Evolutionary conservation across 2,329 filamentous ascomycete genomes (phyloP), one percentile per base, ranked within the genome.

Genomic region (Microdochium nivale): DNA sequence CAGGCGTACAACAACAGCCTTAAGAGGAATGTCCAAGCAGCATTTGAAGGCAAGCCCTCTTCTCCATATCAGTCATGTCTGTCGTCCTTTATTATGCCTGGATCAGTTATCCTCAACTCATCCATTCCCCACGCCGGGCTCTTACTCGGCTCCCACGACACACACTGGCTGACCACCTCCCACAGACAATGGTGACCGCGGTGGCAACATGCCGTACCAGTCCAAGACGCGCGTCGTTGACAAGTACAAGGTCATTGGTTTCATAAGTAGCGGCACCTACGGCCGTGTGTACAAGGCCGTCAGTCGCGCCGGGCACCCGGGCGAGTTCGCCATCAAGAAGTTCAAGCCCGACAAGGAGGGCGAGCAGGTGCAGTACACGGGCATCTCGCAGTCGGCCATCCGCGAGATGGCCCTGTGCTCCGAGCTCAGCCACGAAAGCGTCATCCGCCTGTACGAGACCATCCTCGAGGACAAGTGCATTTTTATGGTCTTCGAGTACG

Each of bases 281-380:
- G 94, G 94, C 33, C 86, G 94, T 30, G 94, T 99, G 8, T 99
- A 97, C 80, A 99, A 99, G 67, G 94, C 94, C 19, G 76, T 90
- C 44, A 84, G 88, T 60, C 84, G 86, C 57, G 79, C 87, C 72
- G 81, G 84, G 60, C 75, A 84, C 66, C 72, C 82, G 49, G 88
- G 88, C 56, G 90, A 96, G 64, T 96, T 96, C 65, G 94, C 94
- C 60, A 99, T 99, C 75, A 99, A 99, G 67, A 99, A 99, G 81
- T 96, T 96, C 81, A 96, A 96, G 75, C 91, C 91, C 8, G 94
- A 99, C 70, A 99, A 97, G 73, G 94, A 99, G 71, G 94, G 94
- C 52, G 94, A 99, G 68, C 82, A 87, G 61, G 76, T 96, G 47
- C 88, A 95, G 62, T 99, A 99, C 70, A 97, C 94, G 0, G 94